Base-by-base conservation (phyloP, 129 eudicot genomes). In the Chrysanthemum makinoi region DNA sequence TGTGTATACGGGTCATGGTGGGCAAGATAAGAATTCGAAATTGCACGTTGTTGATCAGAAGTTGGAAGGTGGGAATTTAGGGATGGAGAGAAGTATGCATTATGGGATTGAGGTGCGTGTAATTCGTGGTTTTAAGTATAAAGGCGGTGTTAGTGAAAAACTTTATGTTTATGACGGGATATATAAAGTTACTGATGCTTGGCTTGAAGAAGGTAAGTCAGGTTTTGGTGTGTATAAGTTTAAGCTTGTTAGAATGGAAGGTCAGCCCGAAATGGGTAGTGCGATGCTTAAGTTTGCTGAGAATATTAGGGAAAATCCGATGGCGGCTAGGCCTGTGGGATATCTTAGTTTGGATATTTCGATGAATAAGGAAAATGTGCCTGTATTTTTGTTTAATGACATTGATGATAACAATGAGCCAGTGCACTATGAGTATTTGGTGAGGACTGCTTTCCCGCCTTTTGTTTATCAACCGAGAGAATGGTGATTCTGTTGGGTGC, bases 161-260 rank as follows among this genome's bases (percentile, higher is more conserved):
- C 72, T 89, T 66, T 89, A 89, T 72, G 96, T 87, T 68, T 89
- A 89, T 69, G 96, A 89, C 75, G 96, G 96, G 5, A 60, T 89
- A 17, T 89, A 89, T 66, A 83, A 72, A n/a, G 75, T 86, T 66
- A 55, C 18, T 0, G 78, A 86, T 0, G 58, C 70, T 33, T 83
- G 84, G 88, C 78, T 80, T 79, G 91, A 80, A 59, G 80, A 78
- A 9, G 88, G 91, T 18, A 86, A 72, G 70, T 86, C 96, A 17
- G 96, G 96, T 7, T 89, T 86, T 69, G 90, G 94, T 2, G 96
- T 89, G 2, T 87, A 62, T 57, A 89, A 89, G 77, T 89, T 77
- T 73, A 86, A 74, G 64, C 90, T 89, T 50, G 79, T 80, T 6
- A 78, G 96, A 62, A 86, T 84, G 58, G 88, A 80, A 55, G 74